Conservation (phyloP, 2,329 filamentous ascomycete species). For the Pyricularia grisea region DNA sequence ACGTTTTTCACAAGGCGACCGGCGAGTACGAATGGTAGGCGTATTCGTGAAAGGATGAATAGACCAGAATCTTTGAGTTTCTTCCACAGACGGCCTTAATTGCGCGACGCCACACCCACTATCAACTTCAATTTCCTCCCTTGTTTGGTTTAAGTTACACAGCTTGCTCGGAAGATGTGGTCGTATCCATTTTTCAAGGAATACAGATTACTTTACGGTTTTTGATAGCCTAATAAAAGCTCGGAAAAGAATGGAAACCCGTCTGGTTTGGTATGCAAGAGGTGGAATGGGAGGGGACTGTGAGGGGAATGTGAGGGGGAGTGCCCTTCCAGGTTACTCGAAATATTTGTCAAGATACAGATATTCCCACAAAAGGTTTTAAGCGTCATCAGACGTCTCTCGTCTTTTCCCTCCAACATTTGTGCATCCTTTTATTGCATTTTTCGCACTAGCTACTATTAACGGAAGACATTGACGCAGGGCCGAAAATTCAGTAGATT, state of each 20-base stretch:
- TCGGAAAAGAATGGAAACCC: not conserved
- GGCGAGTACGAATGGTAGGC: constrained; percentile 94
- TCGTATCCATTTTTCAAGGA: not conserved
- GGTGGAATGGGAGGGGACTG: too few species aligned
- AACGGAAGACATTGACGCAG: not conserved
- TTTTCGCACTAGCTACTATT: not conserved
- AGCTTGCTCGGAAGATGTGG: not conserved
- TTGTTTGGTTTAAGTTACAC: not conserved
- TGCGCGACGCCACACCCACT: not conserved
- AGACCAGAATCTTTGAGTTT: not conserved
- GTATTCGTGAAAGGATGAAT: not conserved
- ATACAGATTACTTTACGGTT: not conserved
- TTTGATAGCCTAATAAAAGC: not conserved
- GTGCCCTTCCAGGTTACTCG: not conserved
- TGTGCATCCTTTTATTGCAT: not conserved
- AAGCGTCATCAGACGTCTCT: not conserved
- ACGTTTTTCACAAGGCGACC: constrained; percentile 94
- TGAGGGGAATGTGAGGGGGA: not conserved
- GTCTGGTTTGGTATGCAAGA: not conserved
- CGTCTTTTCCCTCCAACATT: not conserved
- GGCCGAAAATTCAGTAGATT: not conserved
- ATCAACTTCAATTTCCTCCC: not conserved
- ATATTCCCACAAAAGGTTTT: not conserved
- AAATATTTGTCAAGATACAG: not conserved
- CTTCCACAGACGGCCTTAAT: not conserved